These are phyloP conservation scores for Triglochin maritima DNA, from an alignment of 106 monocot genomes.

Conservation along the genomic window DNA sequence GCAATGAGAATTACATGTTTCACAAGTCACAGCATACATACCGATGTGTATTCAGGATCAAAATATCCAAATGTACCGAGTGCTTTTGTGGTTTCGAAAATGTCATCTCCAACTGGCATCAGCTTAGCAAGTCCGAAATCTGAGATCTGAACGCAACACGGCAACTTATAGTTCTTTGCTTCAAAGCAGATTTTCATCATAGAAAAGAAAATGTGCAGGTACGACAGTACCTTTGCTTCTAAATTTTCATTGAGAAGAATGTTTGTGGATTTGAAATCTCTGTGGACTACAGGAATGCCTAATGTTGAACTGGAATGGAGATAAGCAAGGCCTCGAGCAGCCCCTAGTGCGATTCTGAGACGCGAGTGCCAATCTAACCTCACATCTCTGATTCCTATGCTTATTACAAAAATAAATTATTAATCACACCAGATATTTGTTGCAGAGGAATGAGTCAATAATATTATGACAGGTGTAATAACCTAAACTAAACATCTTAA, in stretches of 20 bases:
- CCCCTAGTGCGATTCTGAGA: conserved; percentile 68
- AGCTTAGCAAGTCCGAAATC: conserved; percentile 93
- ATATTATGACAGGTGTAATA: neutral
- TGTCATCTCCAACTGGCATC: conserved; percentile 61
- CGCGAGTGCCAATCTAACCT: conserved; percentile 75
- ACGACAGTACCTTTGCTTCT: conserved; percentile 57
- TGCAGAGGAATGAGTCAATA: neutral
- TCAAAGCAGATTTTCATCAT: too few relatives aligned
- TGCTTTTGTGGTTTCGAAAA: conserved; percentile 45
- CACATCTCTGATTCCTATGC: conserved; percentile 36
- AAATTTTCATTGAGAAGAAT: conserved; percentile 56
- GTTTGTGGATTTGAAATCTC: conserved; percentile 92
- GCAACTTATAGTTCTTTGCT: neutral
- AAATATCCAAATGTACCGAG: conserved; percentile 90
- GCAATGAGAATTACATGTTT: too few relatives aligned
- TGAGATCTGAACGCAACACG: conserved; percentile 41
- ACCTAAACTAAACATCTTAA: too few relatives aligned
- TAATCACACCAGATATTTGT: neutral
- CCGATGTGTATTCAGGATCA: conserved; percentile 84
- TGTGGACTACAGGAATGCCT: conserved; percentile 67
- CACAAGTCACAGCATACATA: conserved; percentile 9
- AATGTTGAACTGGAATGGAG: conserved; percentile 57
- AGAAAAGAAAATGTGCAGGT: too few relatives aligned
- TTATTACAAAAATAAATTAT: neutral
- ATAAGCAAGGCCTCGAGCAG: conserved; percentile 72